Evolutionary conservation across 2,329 filamentous ascomycete species (phyloP).

Genomic region (Capronia americana): DNA sequence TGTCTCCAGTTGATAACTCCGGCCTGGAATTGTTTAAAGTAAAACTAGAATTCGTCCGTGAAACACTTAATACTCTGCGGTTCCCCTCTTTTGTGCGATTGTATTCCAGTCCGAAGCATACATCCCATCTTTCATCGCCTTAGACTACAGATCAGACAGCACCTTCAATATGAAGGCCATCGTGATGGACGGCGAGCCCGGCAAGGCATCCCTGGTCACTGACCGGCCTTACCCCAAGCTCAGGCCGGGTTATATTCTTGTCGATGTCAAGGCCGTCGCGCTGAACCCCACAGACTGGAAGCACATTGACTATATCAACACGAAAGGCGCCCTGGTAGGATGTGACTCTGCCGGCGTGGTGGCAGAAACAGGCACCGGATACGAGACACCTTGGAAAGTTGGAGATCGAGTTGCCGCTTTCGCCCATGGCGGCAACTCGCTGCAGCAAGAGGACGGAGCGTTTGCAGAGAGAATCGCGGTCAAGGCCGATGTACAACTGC

Average conservation of each 20-base stretch:
- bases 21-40: background rate
- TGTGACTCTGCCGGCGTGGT: conserved; percentile 47
- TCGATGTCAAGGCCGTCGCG: conserved; percentile 60
- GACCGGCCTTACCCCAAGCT: conserved; percentile 51
- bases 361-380: conserved; percentile 36
- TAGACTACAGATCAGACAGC: background rate
- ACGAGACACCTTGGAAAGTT: conserved; percentile 48
- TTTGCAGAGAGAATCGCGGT: conserved; percentile 48
- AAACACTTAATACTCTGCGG: background rate
- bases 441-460: conserved; percentile 43
- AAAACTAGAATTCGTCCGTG: background rate
- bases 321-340: conserved; percentile 49
- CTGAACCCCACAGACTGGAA: conserved; percentile 67
- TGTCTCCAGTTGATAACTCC: background rate
- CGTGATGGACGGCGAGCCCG: conserved; percentile 43
- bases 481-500: conserved; percentile 43
- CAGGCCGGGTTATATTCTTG: conserved; percentile 58
- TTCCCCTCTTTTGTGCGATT: background rate
- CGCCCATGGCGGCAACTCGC: conserved; percentile 44
- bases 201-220: conserved; percentile 42
- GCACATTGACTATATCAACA: conserved; percentile 47
- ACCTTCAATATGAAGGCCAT: conserved; percentile 46
- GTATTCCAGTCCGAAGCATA: no score
- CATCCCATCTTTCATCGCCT: background rate
- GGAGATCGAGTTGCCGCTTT: conserved; percentile 51